phyloP scores from a whole-genome alignment of 2,329 filamentous ascomycete genomes.

The Nothophaeocryptopus gaeumannii region DNA sequence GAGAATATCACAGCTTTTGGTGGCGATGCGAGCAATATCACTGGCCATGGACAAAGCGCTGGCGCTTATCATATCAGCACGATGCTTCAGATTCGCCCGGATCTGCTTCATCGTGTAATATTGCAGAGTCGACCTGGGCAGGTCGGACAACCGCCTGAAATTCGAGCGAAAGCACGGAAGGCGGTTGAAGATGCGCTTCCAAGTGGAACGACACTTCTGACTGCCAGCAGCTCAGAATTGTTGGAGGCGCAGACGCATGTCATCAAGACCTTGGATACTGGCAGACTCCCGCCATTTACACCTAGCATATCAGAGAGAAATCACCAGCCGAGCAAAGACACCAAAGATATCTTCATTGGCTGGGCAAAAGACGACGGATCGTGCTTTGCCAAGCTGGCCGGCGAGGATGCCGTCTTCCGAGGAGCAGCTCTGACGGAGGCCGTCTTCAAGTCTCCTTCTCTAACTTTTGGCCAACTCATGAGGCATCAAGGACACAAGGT shows the following conservation, averaged over 20 bases:
- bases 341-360: not conserved
- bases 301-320: not conserved
- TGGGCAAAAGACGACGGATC: not conserved
- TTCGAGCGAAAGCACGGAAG: not conserved
- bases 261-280: not conserved
- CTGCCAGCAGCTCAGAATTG: not conserved
- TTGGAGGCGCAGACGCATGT: not conserved
- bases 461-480: not conserved
- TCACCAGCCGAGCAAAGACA: not conserved
- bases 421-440: not conserved
- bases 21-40: not conserved
- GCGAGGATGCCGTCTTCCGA: not conserved
- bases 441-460: not conserved
- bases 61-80: not conserved
- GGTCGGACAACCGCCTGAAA: not conserved
- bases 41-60: slow-evolving; percentile 1
- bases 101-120: not conserved
- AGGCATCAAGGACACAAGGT: not conserved
- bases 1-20: not conserved
- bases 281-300: not conserved
- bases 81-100: slow-evolving; percentile 1
- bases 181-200: not conserved
- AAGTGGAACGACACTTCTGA: not conserved
- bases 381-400: not conserved
- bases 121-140: not conserved